Base-by-base conservation (phyloP, 2,329 filamentous ascomycete species). In the Pochonia chlamydosporia region DNA sequence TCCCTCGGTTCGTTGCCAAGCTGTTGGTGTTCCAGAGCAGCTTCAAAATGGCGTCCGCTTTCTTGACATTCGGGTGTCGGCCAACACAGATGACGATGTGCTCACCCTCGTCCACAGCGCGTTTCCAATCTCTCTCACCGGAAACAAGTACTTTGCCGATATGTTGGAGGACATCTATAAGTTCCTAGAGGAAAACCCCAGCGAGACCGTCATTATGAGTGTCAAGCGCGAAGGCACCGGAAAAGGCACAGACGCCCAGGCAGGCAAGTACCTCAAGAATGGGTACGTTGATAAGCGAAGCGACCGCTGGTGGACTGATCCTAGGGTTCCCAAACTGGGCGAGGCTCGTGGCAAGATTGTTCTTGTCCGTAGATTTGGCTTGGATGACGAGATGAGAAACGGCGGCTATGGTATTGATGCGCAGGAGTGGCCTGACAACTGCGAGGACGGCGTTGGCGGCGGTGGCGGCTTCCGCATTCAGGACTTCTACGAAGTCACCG, bases 1-100 rank as follows among this genome's bases (percentile, higher is more conserved):
- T 5, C 93, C 93, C 1, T 95, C 89, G 1, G 93, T 97, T 31
- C 86, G 93, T 33, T 97, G 93, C 67, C 93, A 99, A 69, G 84
- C 87, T 28, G 89, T 91, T 16, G 74, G 80, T 51, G 76, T 95
- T 5, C 73, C 75, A 42, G 81, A 85, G 45, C 93, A 99, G 67
- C 81, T 99, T 24, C 75, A 83, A 48, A 92, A 96, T 63, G 93
- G 93, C 24, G 86, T 97, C 40, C 89, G 93, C 44, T 97, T 96
- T 74, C 83, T 99, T 55, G 93, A 99, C 63, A 81, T 99, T 52
- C 84, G 93, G 44, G 86, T 96, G 47, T 74, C 69, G 30, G 73
- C 70, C 47, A 69, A 60, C 54, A 54, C 63, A 30, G 72, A 74
- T 52, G 79, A 80, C 54, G 82, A 89, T 61, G 76, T 80, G 35